Percentiles rank a stretch among this genome's conserved stretches.
Evolutionary conservation across 2,329 filamentous ascomycete species (phyloP).

Genomic region (Cladophialophora chaetospira): DNA sequence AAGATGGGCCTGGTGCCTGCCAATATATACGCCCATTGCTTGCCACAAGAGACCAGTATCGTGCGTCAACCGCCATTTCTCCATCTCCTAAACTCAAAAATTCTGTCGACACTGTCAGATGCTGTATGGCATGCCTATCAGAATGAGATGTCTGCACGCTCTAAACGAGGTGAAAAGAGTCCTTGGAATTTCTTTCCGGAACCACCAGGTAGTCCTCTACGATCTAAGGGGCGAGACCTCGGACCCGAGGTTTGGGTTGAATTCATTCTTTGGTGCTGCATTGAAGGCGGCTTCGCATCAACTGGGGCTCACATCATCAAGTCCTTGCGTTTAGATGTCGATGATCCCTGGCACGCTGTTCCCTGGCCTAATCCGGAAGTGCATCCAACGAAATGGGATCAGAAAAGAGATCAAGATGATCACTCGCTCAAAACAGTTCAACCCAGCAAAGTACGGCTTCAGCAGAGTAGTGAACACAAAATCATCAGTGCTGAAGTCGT

Average conservation of each 20-base stretch:
- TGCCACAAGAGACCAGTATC: slow-evolving; percentile 35
- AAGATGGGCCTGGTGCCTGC: slow-evolving; percentile 47
- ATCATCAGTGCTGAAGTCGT: slow-evolving; percentile 63
- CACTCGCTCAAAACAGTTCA: neutral
- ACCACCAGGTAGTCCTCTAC: slow-evolving; percentile 43
- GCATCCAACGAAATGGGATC: slow-evolving; percentile 25
- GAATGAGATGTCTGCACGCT: slow-evolving; percentile 41
- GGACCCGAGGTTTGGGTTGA: slow-evolving; percentile 54
- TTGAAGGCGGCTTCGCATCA: slow-evolving; percentile 47
- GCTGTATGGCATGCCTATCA: slow-evolving; percentile 48
- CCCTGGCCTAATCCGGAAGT: slow-evolving; percentile 39
- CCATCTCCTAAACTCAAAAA: slow-evolving; percentile 46
- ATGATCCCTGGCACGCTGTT: slow-evolving; percentile 43
- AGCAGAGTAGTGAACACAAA: slow-evolving; percentile 43
- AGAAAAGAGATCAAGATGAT: slow-evolving; percentile 2
- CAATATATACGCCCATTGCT: slow-evolving; percentile 45
- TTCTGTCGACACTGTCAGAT: slow-evolving; percentile 51
- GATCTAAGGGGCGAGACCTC: slow-evolving; percentile 46
- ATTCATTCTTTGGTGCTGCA: slow-evolving; percentile 54
- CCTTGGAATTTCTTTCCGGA: slow-evolving; percentile 35
- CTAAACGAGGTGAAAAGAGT: slow-evolving; percentile 38
- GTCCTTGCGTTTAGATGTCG: slow-evolving; percentile 36
- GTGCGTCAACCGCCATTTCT: slow-evolving; percentile 47
- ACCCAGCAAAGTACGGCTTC: slow-evolving; percentile 19
- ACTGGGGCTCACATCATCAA: slow-evolving; percentile 46